phyloP scores from a whole-genome alignment of 2,329 filamentous ascomycete species.

The Phyllosticta paracitricarpa region DNA sequence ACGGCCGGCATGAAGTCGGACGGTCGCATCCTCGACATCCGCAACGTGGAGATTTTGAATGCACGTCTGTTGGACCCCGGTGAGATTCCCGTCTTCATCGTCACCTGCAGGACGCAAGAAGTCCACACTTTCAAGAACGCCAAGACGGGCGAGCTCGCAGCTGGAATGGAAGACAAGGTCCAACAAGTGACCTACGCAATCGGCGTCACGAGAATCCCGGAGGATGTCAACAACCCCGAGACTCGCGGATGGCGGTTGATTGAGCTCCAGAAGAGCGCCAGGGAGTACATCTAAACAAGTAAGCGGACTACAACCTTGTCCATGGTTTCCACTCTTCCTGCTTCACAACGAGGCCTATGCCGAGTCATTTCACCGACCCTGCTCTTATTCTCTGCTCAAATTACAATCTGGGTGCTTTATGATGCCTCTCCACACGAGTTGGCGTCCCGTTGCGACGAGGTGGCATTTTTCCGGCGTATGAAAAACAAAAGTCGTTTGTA shows the following conservation, averaged over 20 bases:
- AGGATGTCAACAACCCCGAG: slow-evolving; percentile 95
- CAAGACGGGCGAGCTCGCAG: slow-evolving; percentile 80
- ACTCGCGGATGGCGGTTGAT: slow-evolving; percentile 95
- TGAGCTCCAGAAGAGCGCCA: slow-evolving; percentile 94
- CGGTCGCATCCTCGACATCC: slow-evolving; percentile 88
- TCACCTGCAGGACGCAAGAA: slow-evolving; percentile 93
- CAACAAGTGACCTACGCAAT: slow-evolving; percentile 98
- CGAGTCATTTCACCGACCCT: background rate
- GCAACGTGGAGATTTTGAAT: slow-evolving; percentile 79
- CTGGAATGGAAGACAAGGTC: slow-evolving; percentile 97
- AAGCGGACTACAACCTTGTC: background rate
- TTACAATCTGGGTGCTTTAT: background rate
- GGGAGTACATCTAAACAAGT: slow-evolving; percentile 61
- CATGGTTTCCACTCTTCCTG: background rate
- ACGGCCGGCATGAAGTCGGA: slow-evolving; percentile 89
- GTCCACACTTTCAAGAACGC: slow-evolving; percentile 93
- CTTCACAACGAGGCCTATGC: background rate
- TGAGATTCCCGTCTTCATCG: slow-evolving; percentile 90
- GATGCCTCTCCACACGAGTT: background rate
- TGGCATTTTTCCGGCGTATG: background rate
- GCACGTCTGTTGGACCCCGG: slow-evolving; percentile 75
- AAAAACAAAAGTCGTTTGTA: background rate
- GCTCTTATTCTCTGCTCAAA: background rate
- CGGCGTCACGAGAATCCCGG: slow-evolving; percentile 82
- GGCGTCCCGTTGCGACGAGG: background rate